Conservation (phyloP, 768 basidiomycete genomes). For the Tubosaeta brunneosetosa region DNA sequence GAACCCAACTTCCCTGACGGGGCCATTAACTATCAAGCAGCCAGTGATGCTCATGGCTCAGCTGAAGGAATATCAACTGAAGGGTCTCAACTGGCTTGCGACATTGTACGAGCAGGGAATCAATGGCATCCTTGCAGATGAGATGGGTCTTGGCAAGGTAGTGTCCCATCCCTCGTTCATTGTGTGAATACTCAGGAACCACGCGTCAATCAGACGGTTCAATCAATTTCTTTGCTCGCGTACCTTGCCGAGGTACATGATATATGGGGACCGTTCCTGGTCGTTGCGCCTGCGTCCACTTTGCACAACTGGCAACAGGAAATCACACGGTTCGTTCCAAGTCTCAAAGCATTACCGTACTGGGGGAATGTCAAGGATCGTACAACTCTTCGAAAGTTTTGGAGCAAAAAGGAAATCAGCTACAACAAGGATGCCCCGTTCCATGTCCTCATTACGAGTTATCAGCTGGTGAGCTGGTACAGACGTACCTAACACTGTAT, state of each 20-base stretch:
- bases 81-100: conserved; percentile 96
- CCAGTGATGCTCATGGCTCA: conserved; percentile 96
- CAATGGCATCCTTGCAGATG: conserved; percentile 98
- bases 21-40: conserved; percentile 80
- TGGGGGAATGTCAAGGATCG: conserved; percentile 99
- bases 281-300: conserved; percentile 95
- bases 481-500: neutral
- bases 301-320: conserved; percentile 99
- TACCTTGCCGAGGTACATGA: conserved; percentile 96
- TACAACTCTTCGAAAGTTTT: conserved; percentile 90
- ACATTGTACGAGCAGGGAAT: conserved; percentile 98
- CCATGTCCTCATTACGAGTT: conserved; percentile 94
- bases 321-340: conserved; percentile 90
- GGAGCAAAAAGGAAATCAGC: conserved; percentile 96
- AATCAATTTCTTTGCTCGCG: conserved; percentile 93
- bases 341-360: conserved; percentile 91
- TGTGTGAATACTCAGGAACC: neutral
- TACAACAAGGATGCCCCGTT: conserved; percentile 95
- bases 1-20: conserved; percentile 88
- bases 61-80: conserved; percentile 96
- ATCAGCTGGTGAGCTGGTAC: conserved; percentile 69
- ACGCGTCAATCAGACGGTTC: conserved; percentile 65
- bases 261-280: conserved; percentile 99
- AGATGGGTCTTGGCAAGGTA: conserved; percentile 95
- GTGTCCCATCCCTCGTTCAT: conserved; percentile 4